Percentiles rank a stretch among this genome's conserved stretches.
These are phyloP conservation scores for Chlorella vulgaris DNA, from an alignment of 139 green algal species.

Conservation along the genomic window DNA sequence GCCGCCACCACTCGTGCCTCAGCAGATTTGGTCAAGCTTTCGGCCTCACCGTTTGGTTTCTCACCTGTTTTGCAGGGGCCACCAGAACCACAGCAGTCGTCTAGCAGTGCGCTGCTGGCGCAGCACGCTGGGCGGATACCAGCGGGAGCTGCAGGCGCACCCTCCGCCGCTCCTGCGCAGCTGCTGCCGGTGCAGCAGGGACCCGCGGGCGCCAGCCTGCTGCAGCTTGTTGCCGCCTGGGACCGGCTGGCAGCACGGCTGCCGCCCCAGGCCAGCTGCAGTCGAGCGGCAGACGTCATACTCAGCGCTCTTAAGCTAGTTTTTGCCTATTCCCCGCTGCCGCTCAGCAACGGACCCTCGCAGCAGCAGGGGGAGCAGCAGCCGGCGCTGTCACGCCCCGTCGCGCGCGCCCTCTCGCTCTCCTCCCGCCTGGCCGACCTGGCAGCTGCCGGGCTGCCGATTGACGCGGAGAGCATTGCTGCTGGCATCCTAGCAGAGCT, in stretches of 20 bases:
- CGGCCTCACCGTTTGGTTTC: background rate
- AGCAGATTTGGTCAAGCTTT: no score
- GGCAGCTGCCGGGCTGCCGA: slow-evolving; percentile 59
- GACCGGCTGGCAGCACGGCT: slow-evolving; percentile 41
- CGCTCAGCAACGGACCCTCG: background rate
- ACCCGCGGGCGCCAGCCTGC: background rate
- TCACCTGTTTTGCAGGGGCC: background rate
- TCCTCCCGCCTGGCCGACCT: slow-evolving; percentile 76
- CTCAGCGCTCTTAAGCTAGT: slow-evolving; percentile 69
- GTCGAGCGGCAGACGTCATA: slow-evolving; percentile 47
- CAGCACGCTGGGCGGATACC: no score
- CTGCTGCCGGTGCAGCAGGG: background rate
- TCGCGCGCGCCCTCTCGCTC: slow-evolving; percentile 54
- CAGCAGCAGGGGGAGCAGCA: background rate
- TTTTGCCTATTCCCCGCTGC: slow-evolving; percentile 31
- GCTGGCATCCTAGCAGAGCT: slow-evolving; percentile 83
- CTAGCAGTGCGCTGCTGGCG: background rate
- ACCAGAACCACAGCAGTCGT: background rate
- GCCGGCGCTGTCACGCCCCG: background rate
- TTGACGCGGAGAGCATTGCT: slow-evolving; percentile 84
- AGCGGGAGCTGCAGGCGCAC: no score
- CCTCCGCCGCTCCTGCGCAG: background rate
- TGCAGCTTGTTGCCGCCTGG: slow-evolving; percentile 39
- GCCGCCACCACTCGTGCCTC: no score
- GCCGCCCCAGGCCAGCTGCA: slow-evolving; percentile 31